A percentile compares a stretch with the other conserved stretches of the same genome.
These are phyloP conservation scores for Sugiyamaella mastotermitis DNA, from an alignment of 805 yeast species.

Conservation along the genomic window DNA sequence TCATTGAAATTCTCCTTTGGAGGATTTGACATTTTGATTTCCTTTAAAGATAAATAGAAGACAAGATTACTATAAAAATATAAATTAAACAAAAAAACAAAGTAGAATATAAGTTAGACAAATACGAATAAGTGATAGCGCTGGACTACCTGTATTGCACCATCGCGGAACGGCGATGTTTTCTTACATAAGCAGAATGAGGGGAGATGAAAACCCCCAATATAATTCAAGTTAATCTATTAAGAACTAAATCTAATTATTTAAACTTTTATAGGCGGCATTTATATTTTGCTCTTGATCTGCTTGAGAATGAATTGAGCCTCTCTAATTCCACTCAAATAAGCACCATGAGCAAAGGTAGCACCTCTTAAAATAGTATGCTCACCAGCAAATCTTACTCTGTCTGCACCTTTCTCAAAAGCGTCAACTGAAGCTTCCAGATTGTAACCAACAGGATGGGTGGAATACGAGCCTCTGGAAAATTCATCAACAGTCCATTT, in stretches of 20 bases:
- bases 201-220: background rate
- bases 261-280: background rate
- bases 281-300: constrained; percentile 5
- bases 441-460: constrained; percentile 26
- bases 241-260: background rate
- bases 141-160: background rate
- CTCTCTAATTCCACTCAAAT: constrained; percentile 64
- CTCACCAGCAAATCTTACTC: constrained; percentile 84
- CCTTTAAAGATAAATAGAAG: background rate
- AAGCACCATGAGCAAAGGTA: constrained; percentile 92
- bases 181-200: background rate
- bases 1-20: too few species aligned
- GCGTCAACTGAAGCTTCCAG: constrained; percentile 29
- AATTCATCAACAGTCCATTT: constrained; percentile 70
- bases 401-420: constrained; percentile 50
- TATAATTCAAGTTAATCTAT: background rate
- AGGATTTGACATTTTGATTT: too few species aligned
- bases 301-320: constrained; percentile 34
- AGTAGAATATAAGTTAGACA: background rate
- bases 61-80: background rate
- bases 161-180: background rate
- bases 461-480: constrained; percentile 73
- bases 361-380: constrained; percentile 82
- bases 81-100: background rate
- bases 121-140: background rate